Base-by-base conservation (phyloP, 2,329 filamentous ascomycete species). In the Coleophoma crateriformis region DNA sequence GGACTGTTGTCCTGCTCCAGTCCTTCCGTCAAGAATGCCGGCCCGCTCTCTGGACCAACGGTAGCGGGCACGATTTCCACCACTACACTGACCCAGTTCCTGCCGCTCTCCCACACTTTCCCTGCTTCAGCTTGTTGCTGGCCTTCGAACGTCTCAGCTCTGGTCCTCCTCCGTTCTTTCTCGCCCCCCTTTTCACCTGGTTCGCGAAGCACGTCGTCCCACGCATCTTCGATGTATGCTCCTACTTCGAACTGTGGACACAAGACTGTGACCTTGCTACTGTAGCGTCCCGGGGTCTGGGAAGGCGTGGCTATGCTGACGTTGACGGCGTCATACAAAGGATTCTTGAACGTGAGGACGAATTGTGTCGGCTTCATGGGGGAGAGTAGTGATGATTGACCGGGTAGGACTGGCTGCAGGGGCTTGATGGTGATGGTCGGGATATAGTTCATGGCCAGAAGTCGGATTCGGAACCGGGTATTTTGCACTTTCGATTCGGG, bases 191-290 rank as follows among this genome's bases (percentile, higher is more conserved):
- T 69, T 58, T 63, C 55, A 45, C 67, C 60, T 46, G 51, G 49
- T 53, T 58, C 55, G 10, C 66, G 51, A 49, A 96, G 76, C 0
- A 91, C 92, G 64, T 97, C 94, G 60, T 97, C 92, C 87, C 87
- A 88, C 68, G 95, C 81, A 60, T 91, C 87, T 27, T 27, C 27
- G n/a, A 89, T 94, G 67, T 96, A 96, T 51, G 92, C 89, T 54
- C 91, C 92, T 41, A 99, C 85, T 45, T 94, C 88, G 66, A 99
- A 97, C 60, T 95, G 84, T 0, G 94, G 94, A 62, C 92, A 99
- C 1, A 99, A 77, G 13, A 99, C 85, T 0, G 94, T 99, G 52
- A 99, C 89, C 60, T 82, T 87, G 49, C 85, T 87, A 1, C 80
- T 77, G 60, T 91, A 87, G 8, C 82, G 78, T 4, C 90, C 90